Conservation (phyloP, 441 rosid species). For the Flueggea neowawraea region DNA sequence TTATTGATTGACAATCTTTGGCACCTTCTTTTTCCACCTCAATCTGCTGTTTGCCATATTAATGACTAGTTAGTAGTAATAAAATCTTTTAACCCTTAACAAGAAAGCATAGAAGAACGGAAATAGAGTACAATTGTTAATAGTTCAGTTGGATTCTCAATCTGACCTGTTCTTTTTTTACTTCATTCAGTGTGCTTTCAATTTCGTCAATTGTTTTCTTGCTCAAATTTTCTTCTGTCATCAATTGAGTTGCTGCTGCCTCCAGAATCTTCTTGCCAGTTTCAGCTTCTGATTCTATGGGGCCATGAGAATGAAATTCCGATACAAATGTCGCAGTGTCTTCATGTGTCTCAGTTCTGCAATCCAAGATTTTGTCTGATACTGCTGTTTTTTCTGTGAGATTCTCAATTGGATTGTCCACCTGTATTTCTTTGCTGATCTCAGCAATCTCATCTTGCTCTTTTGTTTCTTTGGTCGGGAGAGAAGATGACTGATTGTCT, state of each 20-base stretch:
- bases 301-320: constrained; percentile 1
- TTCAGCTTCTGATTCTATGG: constrained; percentile 16
- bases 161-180: constrained; percentile 46
- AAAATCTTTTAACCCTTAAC: constrained; percentile 1
- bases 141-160: constrained; percentile 4
- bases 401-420: constrained; percentile 6
- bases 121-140: background rate
- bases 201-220: constrained; percentile 20
- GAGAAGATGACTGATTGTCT: no score
- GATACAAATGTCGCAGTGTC: background rate
- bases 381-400: constrained; percentile 6
- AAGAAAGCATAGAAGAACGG: constrained; percentile 2
- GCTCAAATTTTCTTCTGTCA: constrained; percentile 17
- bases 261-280: constrained; percentile 12
- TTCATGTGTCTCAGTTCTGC: constrained; percentile 16
- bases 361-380: background rate
- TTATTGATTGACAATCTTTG: constrained; percentile 15
- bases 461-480: no score
- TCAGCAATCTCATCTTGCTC: constrained; percentile 2
- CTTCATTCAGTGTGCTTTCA: constrained; percentile 24
- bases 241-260: constrained; percentile 7
- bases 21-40: constrained; percentile 23
- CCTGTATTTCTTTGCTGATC: background rate
- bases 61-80: background rate
- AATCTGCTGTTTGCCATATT: constrained; percentile 19